These are phyloP conservation scores for Ascochyta viciae-villosae DNA, from an alignment of 2,329 filamentous ascomycete genomes.

Conservation along the genomic window DNA sequence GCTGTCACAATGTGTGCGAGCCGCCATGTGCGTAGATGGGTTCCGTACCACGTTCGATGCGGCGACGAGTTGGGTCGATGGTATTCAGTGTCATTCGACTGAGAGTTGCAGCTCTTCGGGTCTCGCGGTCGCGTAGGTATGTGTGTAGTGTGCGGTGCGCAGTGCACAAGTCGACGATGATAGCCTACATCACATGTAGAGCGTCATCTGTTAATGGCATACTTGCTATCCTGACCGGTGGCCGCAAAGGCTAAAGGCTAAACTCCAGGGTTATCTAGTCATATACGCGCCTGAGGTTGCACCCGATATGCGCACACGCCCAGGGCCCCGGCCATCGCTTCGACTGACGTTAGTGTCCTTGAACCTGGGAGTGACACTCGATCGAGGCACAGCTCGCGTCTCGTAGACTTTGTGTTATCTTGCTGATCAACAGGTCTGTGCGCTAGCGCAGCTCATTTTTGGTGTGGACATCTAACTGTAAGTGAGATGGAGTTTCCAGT, in stretches of 20 bases:
- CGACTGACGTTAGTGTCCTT: constrained; percentile 26
- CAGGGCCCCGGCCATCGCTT: constrained; percentile 35
- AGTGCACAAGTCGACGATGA: not conserved
- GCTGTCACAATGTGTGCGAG: constrained; percentile 28
- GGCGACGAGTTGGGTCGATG: constrained; percentile 3
- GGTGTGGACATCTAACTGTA: not conserved
- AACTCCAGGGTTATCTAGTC: constrained; percentile 32
- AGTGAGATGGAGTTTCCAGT: not conserved
- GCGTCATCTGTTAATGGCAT: not conserved
- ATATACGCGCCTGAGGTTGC: constrained; percentile 18
- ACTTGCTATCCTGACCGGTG: constrained; percentile 28
- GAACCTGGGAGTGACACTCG: constrained; percentile 45
- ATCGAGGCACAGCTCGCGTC: constrained; percentile 37
- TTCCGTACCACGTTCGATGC: constrained; percentile 33
- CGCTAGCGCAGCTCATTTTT: constrained; percentile 16
- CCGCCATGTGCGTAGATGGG: constrained; percentile 43
- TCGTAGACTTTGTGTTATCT: constrained; percentile 34
- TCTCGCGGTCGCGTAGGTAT: not conserved
- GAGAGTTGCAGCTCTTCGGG: not conserved
- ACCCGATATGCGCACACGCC: constrained; percentile 33
- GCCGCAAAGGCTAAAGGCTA: constrained; percentile 46
- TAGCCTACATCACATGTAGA: not conserved
- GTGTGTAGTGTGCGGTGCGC: not conserved
- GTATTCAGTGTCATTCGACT: not conserved
- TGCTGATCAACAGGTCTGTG: constrained; percentile 37